These are phyloP conservation scores for Phycomyces blakesleeanus DNA, from an alignment of 192 early-diverging fungal species.

Conservation along the genomic window DNA sequence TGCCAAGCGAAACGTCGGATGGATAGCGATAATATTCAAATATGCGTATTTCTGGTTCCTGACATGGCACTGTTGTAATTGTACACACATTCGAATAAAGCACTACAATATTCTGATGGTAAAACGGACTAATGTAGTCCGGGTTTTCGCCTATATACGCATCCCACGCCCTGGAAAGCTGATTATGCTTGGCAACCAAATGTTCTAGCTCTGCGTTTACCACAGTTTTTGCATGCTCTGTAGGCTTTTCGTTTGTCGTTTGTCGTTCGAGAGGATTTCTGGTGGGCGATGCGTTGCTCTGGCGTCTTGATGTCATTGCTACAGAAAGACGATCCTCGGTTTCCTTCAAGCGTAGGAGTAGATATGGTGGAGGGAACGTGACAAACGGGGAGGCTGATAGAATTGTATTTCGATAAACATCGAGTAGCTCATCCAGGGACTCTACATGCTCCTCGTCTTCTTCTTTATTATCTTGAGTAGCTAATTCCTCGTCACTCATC, in stretches of 20 bases:
- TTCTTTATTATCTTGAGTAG: slow-evolving; percentile 1
- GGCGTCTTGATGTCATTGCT: slow-evolving; percentile 19
- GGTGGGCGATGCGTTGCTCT: slow-evolving; percentile 10
- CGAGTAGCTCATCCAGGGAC: slow-evolving; percentile 32
- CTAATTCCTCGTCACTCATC: too few species aligned
- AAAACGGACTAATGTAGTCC: slow-evolving; percentile 62
- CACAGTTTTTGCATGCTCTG: background rate
- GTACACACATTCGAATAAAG: slow-evolving; percentile 68
- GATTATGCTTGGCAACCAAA: slow-evolving; percentile 38
- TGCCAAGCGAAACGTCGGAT: slow-evolving; percentile 83
- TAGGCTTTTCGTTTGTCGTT: slow-evolving; percentile 4
- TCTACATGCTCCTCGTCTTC: background rate
- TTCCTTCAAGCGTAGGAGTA: slow-evolving; percentile 62
- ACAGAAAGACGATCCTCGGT: slow-evolving; percentile 50
- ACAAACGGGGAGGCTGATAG: slow-evolving; percentile 90
- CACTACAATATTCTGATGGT: slow-evolving; percentile 71
- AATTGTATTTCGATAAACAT: slow-evolving; percentile 63
- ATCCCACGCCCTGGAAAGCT: slow-evolving; percentile 48
- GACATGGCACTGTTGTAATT: slow-evolving; percentile 59
- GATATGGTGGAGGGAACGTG: slow-evolving; percentile 78
- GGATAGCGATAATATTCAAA: slow-evolving; percentile 78
- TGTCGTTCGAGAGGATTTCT: slow-evolving; percentile 24
- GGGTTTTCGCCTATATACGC: slow-evolving; percentile 54
- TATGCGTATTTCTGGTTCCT: slow-evolving; percentile 67
- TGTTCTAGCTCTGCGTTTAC: slow-evolving; percentile 43